Percentiles rank a stretch among this genome's conserved stretches.
Conservation (phyloP, 768 basidiomycete species). For the Lentinus brumalis region DNA sequence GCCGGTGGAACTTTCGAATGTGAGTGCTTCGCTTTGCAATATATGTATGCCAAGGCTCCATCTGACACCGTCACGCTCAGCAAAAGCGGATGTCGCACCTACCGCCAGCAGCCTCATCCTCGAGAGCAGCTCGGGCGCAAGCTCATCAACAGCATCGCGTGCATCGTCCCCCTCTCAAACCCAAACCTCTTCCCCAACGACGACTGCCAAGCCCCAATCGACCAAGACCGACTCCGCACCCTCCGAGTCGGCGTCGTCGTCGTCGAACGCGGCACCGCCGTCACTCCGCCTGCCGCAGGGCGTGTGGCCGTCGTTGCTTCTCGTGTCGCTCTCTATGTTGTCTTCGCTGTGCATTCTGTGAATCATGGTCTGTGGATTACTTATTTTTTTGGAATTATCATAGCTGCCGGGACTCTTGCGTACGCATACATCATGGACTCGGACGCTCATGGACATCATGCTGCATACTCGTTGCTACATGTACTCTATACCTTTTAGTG, state of each 20-base stretch:
- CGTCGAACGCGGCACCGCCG: neutral
- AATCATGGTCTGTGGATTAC: neutral
- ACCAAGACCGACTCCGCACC: neutral
- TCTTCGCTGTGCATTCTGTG: conserved; percentile 15
- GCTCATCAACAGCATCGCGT: neutral
- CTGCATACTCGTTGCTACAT: neutral
- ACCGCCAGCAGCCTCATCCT: conserved; percentile 12
- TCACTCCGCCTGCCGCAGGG: conserved; percentile 6
- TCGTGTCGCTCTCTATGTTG: conserved; percentile 13
- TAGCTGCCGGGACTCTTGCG: too few species aligned
- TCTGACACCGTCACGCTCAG: neutral
- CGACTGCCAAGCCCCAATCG: neutral
- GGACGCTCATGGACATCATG: neutral
- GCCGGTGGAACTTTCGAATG: conserved; percentile 24
- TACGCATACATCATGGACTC: too few species aligned
- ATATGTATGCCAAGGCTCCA: neutral
- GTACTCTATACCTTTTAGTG: too few species aligned
- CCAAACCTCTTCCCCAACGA: neutral
- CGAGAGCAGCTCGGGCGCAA: neutral
- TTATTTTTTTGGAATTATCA: neutral
- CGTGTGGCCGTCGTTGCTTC: neutral
- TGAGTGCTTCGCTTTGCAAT: neutral
- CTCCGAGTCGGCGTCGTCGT: neutral
- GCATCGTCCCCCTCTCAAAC: neutral
- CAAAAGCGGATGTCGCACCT: conserved; percentile 11